phyloP scores from a whole-genome alignment of 208 protist species.

The Angomonas desouzai region DNA sequence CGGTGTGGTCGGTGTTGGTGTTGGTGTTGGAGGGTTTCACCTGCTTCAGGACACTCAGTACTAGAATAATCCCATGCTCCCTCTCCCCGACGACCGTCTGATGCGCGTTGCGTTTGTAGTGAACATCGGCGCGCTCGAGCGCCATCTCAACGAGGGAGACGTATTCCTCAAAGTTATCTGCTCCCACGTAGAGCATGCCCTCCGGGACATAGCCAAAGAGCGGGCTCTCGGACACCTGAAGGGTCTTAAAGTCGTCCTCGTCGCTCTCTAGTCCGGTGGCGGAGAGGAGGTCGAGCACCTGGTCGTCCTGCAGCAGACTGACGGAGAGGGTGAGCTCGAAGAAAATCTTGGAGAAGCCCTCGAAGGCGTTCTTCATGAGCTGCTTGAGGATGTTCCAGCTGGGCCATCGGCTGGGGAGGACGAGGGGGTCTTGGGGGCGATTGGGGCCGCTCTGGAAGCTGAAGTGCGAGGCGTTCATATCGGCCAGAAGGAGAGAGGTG shows the following conservation, averaged over 20 bases:
- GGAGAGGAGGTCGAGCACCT: slow-evolving; percentile 58
- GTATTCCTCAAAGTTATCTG: slow-evolving; percentile 53
- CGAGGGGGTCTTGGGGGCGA: neutral
- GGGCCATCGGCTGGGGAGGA: slow-evolving; percentile 48
- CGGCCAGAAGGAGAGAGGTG: slow-evolving; percentile 2
- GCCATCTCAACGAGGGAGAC: slow-evolving; percentile 37
- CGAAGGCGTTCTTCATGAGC: slow-evolving; percentile 55
- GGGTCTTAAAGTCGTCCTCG: slow-evolving; percentile 19
- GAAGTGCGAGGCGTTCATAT: neutral
- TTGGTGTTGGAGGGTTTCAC: slow-evolving; percentile 25
- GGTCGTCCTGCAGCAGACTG: slow-evolving; percentile 61
- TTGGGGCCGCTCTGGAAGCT: neutral
- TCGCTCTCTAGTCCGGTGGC: neutral
- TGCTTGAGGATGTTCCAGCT: slow-evolving; percentile 54
- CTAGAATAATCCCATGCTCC: slow-evolving; percentile 72
- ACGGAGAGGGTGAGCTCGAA: slow-evolving; percentile 58
- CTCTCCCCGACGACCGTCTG: slow-evolving; percentile 2
- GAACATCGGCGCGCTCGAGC: slow-evolving; percentile 21
- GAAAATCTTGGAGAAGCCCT: slow-evolving; percentile 21
- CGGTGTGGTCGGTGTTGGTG: slow-evolving; percentile 22
- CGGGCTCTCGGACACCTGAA: slow-evolving; percentile 60
- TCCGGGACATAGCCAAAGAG: slow-evolving; percentile 71
- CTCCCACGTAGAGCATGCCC: slow-evolving; percentile 45
- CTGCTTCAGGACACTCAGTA: slow-evolving; percentile 68
- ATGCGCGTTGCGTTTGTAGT: neutral